Evolutionary conservation across 2,329 filamentous ascomycete species (phyloP).

Genomic region (Juglanconis sp.): DNA sequence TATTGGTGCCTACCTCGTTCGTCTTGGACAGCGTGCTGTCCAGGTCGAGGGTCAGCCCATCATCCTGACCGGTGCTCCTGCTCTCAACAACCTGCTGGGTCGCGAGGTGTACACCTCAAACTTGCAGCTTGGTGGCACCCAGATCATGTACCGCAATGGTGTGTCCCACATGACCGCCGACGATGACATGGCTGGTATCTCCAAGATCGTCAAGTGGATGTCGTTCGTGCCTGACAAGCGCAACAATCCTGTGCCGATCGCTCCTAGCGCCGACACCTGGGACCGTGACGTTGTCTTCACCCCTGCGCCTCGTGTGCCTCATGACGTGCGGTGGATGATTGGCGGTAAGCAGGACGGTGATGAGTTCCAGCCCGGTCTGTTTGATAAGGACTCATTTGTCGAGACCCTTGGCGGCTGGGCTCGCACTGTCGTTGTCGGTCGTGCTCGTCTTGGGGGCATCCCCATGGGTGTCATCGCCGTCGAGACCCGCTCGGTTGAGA

Average conservation of each 20-base stretch:
- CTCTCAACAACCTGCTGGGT: slow-evolving; percentile 96
- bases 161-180: slow-evolving; percentile 98
- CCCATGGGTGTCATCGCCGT: slow-evolving; percentile 98
- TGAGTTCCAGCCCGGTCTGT: slow-evolving; percentile 85
- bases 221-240: slow-evolving; percentile 96
- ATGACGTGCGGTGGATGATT: slow-evolving; percentile 94
- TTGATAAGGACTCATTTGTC: slow-evolving; percentile 95
- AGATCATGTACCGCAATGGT: slow-evolving; percentile 99
- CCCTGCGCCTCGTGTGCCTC: slow-evolving; percentile 76
- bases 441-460: slow-evolving; percentile 93
- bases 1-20: slow-evolving; percentile 98
- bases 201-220: slow-evolving; percentile 97
- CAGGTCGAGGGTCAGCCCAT: slow-evolving; percentile 99
- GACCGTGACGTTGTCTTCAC: slow-evolving; percentile 88
- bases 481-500: slow-evolving; percentile 93
- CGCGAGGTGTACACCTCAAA: slow-evolving; percentile 99
- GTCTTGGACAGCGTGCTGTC: slow-evolving; percentile 95
- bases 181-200: slow-evolving; percentile 96
- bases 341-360: slow-evolving; percentile 80
- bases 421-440: slow-evolving; percentile 91
- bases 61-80: slow-evolving; percentile 94
- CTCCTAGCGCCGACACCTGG: slow-evolving; percentile 81
- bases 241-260: slow-evolving; percentile 87
- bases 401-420: slow-evolving; percentile 97
- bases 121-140: slow-evolving; percentile 97